phyloP scores from a whole-genome alignment of 352 stramenopile genomes.

The Proteromonas lacertae region DNA sequence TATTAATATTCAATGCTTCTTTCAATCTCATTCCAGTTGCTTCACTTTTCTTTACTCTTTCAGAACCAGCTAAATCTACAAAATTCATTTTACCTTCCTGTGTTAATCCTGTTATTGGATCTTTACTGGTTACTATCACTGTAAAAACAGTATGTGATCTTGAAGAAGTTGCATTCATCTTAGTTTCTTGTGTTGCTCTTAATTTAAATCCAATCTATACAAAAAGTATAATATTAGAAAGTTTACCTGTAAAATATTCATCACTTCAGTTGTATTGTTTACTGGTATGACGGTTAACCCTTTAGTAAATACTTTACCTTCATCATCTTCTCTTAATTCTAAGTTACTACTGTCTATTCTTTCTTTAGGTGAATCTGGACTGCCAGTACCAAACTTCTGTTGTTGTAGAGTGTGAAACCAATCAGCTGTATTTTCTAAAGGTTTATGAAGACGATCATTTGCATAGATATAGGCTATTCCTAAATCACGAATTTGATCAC shows the following conservation, averaged over 20 bases:
- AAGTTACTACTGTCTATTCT: conserved; percentile 24
- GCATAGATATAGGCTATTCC: conserved; percentile 25
- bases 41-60: conserved; percentile 8
- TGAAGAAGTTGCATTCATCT: conserved; percentile 54
- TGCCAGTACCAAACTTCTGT: neutral
- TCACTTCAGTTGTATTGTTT: conserved; percentile 29
- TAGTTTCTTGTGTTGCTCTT: conserved; percentile 48
- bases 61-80: conserved; percentile 11
- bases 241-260: no score
- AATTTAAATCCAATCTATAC: conserved; percentile 38
- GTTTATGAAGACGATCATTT: neutral
- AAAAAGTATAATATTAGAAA: no score
- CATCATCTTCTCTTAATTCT: conserved; percentile 55
- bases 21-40: conserved; percentile 4
- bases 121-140: conserved; percentile 6
- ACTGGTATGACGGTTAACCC: conserved; percentile 51
- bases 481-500: conserved; percentile 50
- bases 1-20: conserved; percentile 12
- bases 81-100: conserved; percentile 14
- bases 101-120: neutral
- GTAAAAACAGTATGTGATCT: conserved; percentile 13
- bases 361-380: neutral
- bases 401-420: conserved; percentile 4
- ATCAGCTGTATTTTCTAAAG: conserved; percentile 4
- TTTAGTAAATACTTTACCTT: conserved; percentile 61